Conservation (phyloP, 352 stramenopile genomes). For the Plasmopara muralis region DNA sequence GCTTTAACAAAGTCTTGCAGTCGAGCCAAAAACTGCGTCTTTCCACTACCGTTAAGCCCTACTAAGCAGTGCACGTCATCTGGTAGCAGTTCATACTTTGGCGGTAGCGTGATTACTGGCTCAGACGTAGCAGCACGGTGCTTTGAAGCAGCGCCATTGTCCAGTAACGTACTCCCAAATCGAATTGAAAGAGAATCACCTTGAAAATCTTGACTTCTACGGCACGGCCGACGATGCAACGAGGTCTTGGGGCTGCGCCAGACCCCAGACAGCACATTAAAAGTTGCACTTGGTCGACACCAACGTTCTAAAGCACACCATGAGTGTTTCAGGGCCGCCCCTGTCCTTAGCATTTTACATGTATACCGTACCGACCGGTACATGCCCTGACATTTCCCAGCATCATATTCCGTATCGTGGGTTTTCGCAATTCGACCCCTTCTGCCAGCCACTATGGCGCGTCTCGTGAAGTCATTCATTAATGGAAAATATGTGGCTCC, state of each 20-base stretch:
- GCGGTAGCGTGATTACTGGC: conserved; percentile 31
- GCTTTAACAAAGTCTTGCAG: conserved; percentile 30
- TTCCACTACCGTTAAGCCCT: conserved; percentile 64
- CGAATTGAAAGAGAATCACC: conserved; percentile 3
- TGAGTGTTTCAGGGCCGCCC: conserved; percentile 5
- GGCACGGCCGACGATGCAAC: conserved; percentile 1
- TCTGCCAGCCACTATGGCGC: conserved; percentile 12
- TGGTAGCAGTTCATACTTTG: conserved; percentile 34
- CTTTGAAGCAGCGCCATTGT: conserved; percentile 6
- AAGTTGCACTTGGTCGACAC: background rate
- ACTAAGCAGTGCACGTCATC: conserved; percentile 69
- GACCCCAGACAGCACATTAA: background rate
- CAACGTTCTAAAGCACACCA: background rate
- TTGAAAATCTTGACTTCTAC: conserved; percentile 5
- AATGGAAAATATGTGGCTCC: conserved; percentile 52
- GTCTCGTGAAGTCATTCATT: conserved; percentile 61
- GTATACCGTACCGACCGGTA: background rate
- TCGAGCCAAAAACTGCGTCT: conserved; percentile 44
- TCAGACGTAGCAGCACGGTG: conserved; percentile 8
- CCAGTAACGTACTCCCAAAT: conserved; percentile 14
- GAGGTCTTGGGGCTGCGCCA: conserved; percentile 4
- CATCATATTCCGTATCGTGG: conserved; percentile 3
- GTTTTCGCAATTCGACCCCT: conserved; percentile 14
- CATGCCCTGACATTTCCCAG: background rate
- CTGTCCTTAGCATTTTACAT: conserved; percentile 1